phyloP scores from a whole-genome alignment of 2,329 filamentous ascomycete species.

The Pestalotiopsis sp. region DNA sequence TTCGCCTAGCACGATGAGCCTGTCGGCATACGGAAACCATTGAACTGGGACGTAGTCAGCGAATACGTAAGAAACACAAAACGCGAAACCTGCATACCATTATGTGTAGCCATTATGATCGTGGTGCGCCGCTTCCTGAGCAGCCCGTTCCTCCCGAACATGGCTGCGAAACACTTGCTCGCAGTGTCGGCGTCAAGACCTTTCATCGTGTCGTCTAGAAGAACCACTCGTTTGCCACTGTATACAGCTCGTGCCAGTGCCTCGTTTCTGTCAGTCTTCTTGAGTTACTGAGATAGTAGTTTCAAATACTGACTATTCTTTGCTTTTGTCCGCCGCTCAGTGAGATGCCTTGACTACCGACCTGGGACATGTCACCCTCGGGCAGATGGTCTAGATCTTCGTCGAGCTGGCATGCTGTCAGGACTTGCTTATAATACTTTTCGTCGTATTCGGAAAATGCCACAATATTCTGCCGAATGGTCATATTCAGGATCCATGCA shows the following conservation, averaged over 20 bases:
- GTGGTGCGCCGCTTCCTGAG: neutral
- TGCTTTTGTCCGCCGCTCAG: conserved; percentile 50
- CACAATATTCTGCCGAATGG: conserved; percentile 32
- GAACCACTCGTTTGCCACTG: neutral
- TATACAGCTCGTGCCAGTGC: conserved; percentile 8
- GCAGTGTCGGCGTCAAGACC: conserved; percentile 6
- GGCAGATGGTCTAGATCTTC: conserved; percentile 36
- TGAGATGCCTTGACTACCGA: conserved; percentile 47
- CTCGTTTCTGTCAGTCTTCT: neutral
- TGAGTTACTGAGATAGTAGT: accelerated
- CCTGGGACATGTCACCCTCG: conserved; percentile 37
- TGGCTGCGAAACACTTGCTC: neutral
- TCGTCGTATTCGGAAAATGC: conserved; percentile 29
- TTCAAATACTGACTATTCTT: conserved; percentile 27
- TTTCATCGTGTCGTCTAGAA: conserved; percentile 7
- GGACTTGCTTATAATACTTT: conserved; percentile 15
- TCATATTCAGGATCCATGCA: conserved; percentile 36
- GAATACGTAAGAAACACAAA: neutral
- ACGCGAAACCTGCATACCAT: neutral
- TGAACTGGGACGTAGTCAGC: neutral
- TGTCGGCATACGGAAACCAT: conserved; percentile 8
- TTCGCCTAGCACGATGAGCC: neutral
- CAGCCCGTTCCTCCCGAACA: neutral
- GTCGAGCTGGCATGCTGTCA: conserved; percentile 26
- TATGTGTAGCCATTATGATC: conserved; percentile 10